phyloP scores from a whole-genome alignment of 2,329 filamentous ascomycete species.

The Paraphoma sp. region DNA sequence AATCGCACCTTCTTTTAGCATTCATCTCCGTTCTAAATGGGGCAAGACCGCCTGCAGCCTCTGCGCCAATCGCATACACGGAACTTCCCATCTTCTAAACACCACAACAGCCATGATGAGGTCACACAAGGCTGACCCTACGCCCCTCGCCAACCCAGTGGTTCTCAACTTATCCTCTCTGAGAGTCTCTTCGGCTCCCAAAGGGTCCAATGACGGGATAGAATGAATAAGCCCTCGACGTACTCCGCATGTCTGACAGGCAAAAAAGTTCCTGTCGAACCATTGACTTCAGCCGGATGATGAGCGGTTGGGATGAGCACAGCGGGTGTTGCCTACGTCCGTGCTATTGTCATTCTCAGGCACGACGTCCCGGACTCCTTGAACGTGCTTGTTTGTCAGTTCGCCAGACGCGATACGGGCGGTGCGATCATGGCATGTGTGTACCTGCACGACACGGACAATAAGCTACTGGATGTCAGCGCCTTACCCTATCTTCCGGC shows the following conservation, averaged over 20 bases:
- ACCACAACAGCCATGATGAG: slow-evolving; percentile 6
- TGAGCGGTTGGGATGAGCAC: slow-evolving; percentile 4
- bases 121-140: slow-evolving; percentile 26
- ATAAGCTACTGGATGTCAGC: slow-evolving; percentile 17
- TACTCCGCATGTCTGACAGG: slow-evolving; percentile 13
- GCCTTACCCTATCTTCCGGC: slow-evolving; percentile 33
- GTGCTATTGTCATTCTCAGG: slow-evolving; percentile 28
- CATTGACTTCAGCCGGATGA: slow-evolving; percentile 24
- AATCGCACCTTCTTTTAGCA: slow-evolving; percentile 12
- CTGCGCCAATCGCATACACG: slow-evolving; percentile 11
- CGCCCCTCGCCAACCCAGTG: slow-evolving; percentile 23
- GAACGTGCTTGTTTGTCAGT: background rate
- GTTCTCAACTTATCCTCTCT: slow-evolving; percentile 21
- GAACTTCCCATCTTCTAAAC: slow-evolving; percentile 4
- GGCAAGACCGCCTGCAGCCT: slow-evolving; percentile 9
- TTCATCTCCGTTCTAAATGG: slow-evolving; percentile 26
- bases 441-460: slow-evolving; percentile 37
- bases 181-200: slow-evolving; percentile 20
- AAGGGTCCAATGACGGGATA: slow-evolving; percentile 14
- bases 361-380: slow-evolving; percentile 38
- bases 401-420: slow-evolving; percentile 12
- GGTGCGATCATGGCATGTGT: slow-evolving; percentile 11
- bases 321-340: slow-evolving; percentile 8
- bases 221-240: slow-evolving; percentile 4
- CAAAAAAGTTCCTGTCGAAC: slow-evolving; percentile 29